phyloP scores from a whole-genome alignment of 371 early-diverging fungal species.

The Rhizomucor miehei region DNA sequence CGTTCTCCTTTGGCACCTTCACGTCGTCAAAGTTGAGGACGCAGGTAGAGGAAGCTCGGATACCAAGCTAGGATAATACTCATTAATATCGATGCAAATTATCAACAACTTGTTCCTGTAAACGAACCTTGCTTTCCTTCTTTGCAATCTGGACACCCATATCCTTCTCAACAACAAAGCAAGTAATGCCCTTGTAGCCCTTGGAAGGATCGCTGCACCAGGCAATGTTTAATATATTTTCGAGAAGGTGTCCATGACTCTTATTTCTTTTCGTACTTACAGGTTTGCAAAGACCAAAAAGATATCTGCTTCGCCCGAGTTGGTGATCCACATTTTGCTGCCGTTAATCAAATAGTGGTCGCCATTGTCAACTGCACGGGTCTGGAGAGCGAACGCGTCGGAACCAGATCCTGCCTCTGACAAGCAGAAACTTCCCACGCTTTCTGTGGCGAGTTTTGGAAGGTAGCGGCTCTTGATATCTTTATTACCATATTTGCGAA shows the following conservation, averaged over 20 bases:
- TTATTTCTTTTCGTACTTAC: slow-evolving; percentile 26
- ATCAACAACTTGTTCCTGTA: background rate
- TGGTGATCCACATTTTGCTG: slow-evolving; percentile 92
- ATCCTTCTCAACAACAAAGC: slow-evolving; percentile 94
- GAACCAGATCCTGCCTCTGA: slow-evolving; percentile 93
- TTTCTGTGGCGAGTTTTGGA: slow-evolving; percentile 75
- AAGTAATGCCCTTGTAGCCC: slow-evolving; percentile 98
- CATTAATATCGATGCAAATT: background rate
- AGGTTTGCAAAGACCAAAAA: slow-evolving; percentile 98
- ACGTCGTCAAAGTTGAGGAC: slow-evolving; percentile 92
- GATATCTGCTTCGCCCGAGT: slow-evolving; percentile 88
- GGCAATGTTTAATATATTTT: background rate
- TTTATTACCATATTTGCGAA: slow-evolving; percentile 79
- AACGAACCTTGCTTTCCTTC: slow-evolving; percentile 88
- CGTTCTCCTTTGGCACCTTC: slow-evolving; percentile 82
- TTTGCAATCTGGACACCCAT: slow-evolving; percentile 94
- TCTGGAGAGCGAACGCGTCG: slow-evolving; percentile 96
- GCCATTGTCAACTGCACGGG: slow-evolving; percentile 86
- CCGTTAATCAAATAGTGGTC: slow-evolving; percentile 93
- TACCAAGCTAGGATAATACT: slow-evolving; percentile 71
- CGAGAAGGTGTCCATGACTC: slow-evolving; percentile 24
- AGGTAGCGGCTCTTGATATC: slow-evolving; percentile 83
- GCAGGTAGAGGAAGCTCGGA: slow-evolving; percentile 95
- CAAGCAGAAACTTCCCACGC: slow-evolving; percentile 94
- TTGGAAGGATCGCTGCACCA: slow-evolving; percentile 74